Conservation (phyloP, 805 yeast species). For the Ogataea salicorniae region DNA sequence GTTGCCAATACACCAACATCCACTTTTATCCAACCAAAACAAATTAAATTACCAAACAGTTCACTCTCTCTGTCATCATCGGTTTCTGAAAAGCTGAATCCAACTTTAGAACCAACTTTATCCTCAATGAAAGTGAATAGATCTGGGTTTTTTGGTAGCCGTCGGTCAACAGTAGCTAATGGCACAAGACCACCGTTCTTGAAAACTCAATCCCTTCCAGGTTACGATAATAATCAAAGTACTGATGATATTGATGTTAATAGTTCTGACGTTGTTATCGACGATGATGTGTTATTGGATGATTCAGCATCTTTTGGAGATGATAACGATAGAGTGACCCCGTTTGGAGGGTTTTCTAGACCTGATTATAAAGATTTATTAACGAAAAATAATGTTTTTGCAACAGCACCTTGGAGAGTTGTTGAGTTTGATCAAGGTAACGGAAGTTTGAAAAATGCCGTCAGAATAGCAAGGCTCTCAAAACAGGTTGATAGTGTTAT, state of each 20-base stretch:
- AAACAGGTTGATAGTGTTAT: constrained; percentile 35
- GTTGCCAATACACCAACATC: constrained; percentile 9
- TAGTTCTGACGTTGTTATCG: background rate
- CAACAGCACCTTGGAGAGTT: constrained; percentile 67
- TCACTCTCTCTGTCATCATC: constrained; percentile 5
- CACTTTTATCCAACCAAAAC: constrained; percentile 25
- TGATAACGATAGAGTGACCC: constrained; percentile 38
- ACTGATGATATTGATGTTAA: background rate
- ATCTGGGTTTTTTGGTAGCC: constrained; percentile 8
- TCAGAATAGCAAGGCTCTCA: constrained; percentile 50
- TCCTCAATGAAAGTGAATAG: constrained; percentile 18
- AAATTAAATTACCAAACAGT: constrained; percentile 5
- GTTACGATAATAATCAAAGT: background rate
- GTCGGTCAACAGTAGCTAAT: constrained; percentile 5
- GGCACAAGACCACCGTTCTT: constrained; percentile 1
- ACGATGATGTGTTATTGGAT: constrained; percentile 5
- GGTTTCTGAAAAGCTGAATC: constrained; percentile 14
- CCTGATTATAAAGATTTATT: constrained; percentile 50
- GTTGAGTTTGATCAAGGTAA: constrained; percentile 72
- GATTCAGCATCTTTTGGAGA: background rate
- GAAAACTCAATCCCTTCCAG: background rate
- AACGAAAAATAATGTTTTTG: constrained; percentile 42
- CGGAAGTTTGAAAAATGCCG: constrained; percentile 83
- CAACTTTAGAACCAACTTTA: constrained; percentile 13
- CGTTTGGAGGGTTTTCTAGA: constrained; percentile 72